These are phyloP conservation scores for Thelephora ganbajun DNA, from an alignment of 768 basidiomycete genomes.

Conservation along the genomic window DNA sequence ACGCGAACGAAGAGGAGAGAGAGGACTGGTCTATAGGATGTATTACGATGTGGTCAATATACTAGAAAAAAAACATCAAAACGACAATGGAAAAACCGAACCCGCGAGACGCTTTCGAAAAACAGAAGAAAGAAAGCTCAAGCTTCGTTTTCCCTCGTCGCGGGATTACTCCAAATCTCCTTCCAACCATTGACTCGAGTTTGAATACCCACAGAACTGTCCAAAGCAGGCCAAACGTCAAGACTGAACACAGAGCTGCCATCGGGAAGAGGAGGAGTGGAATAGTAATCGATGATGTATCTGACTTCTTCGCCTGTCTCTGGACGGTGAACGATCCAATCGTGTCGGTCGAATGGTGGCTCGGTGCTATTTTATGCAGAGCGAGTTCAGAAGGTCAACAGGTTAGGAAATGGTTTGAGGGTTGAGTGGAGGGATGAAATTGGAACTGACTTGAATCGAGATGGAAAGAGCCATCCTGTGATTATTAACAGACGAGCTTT, in stretches of 20 bases:
- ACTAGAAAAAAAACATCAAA: no score
- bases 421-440: neutral
- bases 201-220: conserved; percentile 64
- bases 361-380: conserved; percentile 41
- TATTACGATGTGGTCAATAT: no score
- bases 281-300: conserved; percentile 98
- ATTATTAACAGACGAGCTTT: conserved; percentile 83
- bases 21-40: no score
- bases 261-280: conserved; percentile 76
- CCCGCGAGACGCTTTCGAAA: no score
- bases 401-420: conserved; percentile 1
- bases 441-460: conserved; percentile 67
- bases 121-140: no score
- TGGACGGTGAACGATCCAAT: conserved; percentile 86
- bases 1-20: no score
- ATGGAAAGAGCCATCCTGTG: conserved; percentile 82
- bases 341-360: conserved; percentile 89
- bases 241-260: conserved; percentile 92
- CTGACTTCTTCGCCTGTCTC: conserved; percentile 71
- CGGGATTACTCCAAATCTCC: conserved; percentile 6
- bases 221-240: conserved; percentile 91
- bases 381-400: neutral
- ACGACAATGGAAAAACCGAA: no score
- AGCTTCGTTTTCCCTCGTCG: neutral
- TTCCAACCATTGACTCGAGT: conserved; percentile 27